A percentile compares a stretch with the other conserved stretches of the same genome.
Evolutionary conservation across 768 basidiomycete genomes (phyloP).

Genomic region (Wakefieldia striispora): DNA sequence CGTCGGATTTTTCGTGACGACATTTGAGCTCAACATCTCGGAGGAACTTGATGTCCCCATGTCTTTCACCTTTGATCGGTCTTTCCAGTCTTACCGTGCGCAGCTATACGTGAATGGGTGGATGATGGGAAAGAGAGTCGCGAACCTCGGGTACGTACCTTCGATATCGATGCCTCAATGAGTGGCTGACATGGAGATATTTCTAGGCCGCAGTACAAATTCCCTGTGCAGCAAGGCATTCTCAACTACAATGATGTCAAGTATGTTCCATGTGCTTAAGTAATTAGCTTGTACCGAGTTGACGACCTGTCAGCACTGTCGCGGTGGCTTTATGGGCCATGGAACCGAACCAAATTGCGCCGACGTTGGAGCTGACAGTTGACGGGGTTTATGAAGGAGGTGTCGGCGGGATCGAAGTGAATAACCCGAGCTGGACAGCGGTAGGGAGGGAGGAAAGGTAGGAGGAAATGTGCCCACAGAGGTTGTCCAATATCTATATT

Average conservation of each 20-base stretch:
- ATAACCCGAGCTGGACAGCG: slow-evolving; percentile 60
- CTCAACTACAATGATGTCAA: slow-evolving; percentile 69
- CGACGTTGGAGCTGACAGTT: slow-evolving; percentile 51
- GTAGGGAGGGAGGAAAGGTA: slow-evolving; percentile 17
- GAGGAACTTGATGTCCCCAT: slow-evolving; percentile 62
- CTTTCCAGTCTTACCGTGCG: slow-evolving; percentile 66
- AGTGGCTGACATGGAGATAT: slow-evolving; percentile 3
- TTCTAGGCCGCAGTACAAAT: slow-evolving; percentile 68
- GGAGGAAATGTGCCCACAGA: not conserved
- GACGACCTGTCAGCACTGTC: slow-evolving; percentile 40
- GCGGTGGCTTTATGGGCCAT: slow-evolving; percentile 71
- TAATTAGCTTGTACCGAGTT: not conserved
- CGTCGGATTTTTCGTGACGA: slow-evolving; percentile 80
- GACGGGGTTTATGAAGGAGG: slow-evolving; percentile 66
- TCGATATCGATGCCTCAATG: not conserved
- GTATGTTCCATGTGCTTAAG: slow-evolving; percentile 34
- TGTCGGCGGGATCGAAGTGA: slow-evolving; percentile 50
- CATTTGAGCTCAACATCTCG: slow-evolving; percentile 62
- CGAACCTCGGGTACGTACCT: slow-evolving; percentile 57
- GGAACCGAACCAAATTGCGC: slow-evolving; percentile 46
- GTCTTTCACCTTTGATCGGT: slow-evolving; percentile 68
- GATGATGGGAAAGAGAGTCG: slow-evolving; percentile 85
- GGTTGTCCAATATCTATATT: not conserved
- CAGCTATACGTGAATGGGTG: slow-evolving; percentile 82
- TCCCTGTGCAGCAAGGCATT: slow-evolving; percentile 84